These are phyloP conservation scores for Thymus mandschuricus DNA, from an alignment of 257 asterid species.

Conservation along the genomic window DNA sequence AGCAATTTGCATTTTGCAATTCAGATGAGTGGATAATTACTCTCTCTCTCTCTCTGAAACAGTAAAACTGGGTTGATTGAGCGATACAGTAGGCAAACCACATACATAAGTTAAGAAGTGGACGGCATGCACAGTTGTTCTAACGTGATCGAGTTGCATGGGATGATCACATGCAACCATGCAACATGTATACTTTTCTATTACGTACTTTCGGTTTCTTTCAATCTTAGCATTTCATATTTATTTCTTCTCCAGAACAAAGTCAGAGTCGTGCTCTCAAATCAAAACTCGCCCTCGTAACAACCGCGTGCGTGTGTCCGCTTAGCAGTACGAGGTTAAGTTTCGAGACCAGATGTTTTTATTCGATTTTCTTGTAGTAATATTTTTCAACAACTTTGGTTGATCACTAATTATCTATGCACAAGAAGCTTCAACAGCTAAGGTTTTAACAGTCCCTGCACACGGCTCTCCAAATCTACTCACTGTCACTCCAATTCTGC, in stretches of 20 bases:
- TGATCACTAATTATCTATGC: constrained; percentile 22
- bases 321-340: too few relatives aligned
- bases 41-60: background rate
- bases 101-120: background rate
- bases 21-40: background rate
- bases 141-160: background rate
- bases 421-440: constrained; percentile 91
- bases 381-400: too few relatives aligned
- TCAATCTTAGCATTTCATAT: background rate
- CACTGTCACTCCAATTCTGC: constrained; percentile 69
- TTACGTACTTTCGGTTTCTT: background rate
- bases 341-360: too few relatives aligned
- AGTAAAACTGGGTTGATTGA: too few relatives aligned
- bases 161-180: background rate
- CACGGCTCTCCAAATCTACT: constrained; percentile 80
- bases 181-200: background rate
- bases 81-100: background rate
- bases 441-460: constrained; percentile 56
- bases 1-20: background rate
- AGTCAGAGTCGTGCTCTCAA: too few relatives aligned
- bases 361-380: too few relatives aligned
- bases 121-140: background rate
- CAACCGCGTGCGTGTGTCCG: too few relatives aligned
- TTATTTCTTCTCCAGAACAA: too few relatives aligned
- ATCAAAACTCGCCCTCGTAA: too few relatives aligned